Percentiles rank a stretch among this genome's conserved stretches.
phyloP scores from a whole-genome alignment of 169 alveolate species.

The Plasmodium inui region DNA sequence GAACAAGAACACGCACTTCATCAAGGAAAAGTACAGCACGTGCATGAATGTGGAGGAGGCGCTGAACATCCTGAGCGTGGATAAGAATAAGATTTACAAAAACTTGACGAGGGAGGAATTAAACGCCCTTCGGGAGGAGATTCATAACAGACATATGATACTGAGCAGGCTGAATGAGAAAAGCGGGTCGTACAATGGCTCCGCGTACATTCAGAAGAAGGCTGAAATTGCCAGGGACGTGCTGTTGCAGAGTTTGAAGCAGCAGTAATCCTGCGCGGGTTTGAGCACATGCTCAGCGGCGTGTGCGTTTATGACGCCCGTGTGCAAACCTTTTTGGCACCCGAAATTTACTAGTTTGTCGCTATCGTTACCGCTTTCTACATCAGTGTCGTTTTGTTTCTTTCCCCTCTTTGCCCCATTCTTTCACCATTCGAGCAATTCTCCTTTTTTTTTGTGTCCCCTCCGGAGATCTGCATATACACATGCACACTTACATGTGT shows the following conservation, averaged over 20 bases:
- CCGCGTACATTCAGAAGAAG: constrained; percentile 54
- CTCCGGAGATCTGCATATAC: neutral
- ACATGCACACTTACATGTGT: neutral
- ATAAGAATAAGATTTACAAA: constrained; percentile 36
- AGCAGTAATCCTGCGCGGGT: neutral
- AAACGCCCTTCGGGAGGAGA: constrained; percentile 43
- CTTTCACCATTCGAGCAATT: neutral
- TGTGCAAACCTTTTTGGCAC: neutral
- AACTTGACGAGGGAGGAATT: constrained; percentile 48
- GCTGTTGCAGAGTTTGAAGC: constrained; percentile 32
- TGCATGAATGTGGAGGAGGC: constrained; percentile 73
- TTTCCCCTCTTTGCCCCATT: neutral
- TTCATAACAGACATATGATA: constrained; percentile 37
- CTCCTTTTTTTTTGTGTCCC: neutral
- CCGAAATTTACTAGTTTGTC: neutral
- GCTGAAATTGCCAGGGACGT: constrained; percentile 54
- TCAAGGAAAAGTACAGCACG: constrained; percentile 51
- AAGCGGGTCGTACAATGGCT: constrained; percentile 63
- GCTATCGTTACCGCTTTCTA: neutral
- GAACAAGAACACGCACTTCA: constrained; percentile 51
- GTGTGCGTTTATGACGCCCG: neutral
- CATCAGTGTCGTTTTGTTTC: neutral
- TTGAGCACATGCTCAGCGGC: neutral
- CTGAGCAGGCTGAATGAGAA: constrained; percentile 38
- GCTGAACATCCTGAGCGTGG: constrained; percentile 38